phyloP scores from a whole-genome alignment of 305 asterid genomes.

The Solanum hybrid region DNA sequence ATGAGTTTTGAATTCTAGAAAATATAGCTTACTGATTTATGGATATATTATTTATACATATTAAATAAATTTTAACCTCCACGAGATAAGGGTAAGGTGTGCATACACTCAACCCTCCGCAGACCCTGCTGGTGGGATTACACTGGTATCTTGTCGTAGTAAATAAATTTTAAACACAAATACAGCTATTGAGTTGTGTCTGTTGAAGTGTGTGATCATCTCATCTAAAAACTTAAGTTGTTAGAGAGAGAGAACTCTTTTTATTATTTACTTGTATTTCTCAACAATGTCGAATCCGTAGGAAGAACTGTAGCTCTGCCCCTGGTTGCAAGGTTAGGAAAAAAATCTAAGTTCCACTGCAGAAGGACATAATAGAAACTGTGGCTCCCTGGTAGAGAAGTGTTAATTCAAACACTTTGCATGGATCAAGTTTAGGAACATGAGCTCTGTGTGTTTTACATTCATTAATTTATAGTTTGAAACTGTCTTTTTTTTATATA shows the following conservation, averaged over 20 bases:
- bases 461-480: constrained; percentile 25
- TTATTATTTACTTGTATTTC: neutral
- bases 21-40: neutral
- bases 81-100: neutral
- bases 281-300: neutral
- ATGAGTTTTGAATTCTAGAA: neutral
- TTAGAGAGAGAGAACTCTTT: neutral
- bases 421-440: constrained; percentile 21
- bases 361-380: constrained; percentile 31
- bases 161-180: neutral
- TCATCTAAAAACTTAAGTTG: neutral
- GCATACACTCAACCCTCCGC: neutral
- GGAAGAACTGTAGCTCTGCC: neutral
- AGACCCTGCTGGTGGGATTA: neutral
- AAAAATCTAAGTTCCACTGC: constrained; percentile 16
- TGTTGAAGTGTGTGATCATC: neutral
- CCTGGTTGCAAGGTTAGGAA: constrained; percentile 9
- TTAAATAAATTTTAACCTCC: neutral
- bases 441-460: constrained; percentile 22
- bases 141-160: neutral
- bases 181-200: neutral
- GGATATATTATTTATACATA: neutral
- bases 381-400: constrained; percentile 20
- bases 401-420: constrained; percentile 31
- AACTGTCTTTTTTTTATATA: constrained; percentile 12